Percentiles rank a stretch among this genome's conserved stretches.
Evolutionary conservation across 352 stramenopile species (phyloP).

Genomic region (Vaucheria bursata): DNA sequence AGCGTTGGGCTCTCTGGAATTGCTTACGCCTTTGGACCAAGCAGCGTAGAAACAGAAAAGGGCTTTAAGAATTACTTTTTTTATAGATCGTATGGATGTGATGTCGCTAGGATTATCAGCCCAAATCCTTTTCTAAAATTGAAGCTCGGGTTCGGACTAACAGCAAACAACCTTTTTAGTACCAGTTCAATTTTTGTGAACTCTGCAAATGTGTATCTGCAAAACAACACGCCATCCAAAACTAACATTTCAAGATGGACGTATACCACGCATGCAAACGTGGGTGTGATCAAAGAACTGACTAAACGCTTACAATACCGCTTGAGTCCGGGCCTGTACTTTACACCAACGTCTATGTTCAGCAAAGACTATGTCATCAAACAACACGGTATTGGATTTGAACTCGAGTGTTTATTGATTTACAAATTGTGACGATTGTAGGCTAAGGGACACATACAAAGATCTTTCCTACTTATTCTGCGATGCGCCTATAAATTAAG

Average conservation of each 20-base stretch:
- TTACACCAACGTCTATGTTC: neutral
- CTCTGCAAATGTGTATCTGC: neutral
- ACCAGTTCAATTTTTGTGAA: neutral
- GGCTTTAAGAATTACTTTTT: too few species aligned
- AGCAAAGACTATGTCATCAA: constrained; percentile 1
- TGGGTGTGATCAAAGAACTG: neutral
- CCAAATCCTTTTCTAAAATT: too few species aligned
- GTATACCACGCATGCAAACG: neutral
- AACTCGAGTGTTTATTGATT: neutral
- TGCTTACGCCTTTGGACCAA: too few species aligned
- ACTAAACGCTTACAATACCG: neutral
- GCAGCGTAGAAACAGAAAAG: too few species aligned
- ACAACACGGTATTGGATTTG: neutral
- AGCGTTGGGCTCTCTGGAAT: too few species aligned
- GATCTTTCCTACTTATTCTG: too few species aligned
- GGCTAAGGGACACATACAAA: too few species aligned
- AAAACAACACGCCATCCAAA: neutral
- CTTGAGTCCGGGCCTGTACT: neutral
- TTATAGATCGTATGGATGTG: too few species aligned
- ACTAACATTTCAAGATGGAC: neutral
- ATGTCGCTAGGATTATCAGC: too few species aligned
- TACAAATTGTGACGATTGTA: neutral
- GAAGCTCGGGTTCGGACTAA: neutral
- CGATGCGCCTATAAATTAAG: too few species aligned
- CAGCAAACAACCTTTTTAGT: neutral